Evolutionary conservation across 2,329 filamentous ascomycete genomes (phyloP).

Genomic region (Pseudogymnoascus sp.): DNA sequence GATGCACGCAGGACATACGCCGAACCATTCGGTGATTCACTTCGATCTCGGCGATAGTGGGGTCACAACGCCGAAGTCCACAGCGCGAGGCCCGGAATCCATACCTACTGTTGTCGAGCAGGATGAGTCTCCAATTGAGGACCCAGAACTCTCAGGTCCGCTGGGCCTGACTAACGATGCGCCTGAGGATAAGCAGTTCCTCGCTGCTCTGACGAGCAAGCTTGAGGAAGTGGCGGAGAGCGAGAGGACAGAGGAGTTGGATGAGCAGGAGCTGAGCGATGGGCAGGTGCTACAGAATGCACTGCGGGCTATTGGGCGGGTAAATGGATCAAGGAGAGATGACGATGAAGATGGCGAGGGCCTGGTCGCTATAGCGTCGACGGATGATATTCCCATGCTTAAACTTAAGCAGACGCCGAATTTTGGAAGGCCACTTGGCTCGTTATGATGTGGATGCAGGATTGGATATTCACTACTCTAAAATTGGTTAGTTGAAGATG

Average conservation of each 20-base stretch:
- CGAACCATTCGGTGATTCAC: conserved; percentile 48
- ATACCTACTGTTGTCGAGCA: conserved; percentile 8
- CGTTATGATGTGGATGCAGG: background rate
- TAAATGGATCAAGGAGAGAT: conserved; percentile 4
- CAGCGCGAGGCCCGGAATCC: background rate
- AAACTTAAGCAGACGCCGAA: conserved; percentile 24
- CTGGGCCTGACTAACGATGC: conserved; percentile 50
- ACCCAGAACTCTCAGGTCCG: conserved; percentile 43
- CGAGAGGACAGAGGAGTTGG: background rate
- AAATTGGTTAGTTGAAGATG: background rate
- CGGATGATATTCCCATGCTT: conserved; percentile 22
- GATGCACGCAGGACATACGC: conserved; percentile 58
- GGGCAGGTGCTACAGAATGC: conserved; percentile 21
- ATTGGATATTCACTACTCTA: background rate
- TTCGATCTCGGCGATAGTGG: conserved; percentile 38
- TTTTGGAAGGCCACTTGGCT: conserved; percentile 25
- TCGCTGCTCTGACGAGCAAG: conserved; percentile 43
- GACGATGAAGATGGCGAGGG: conserved; percentile 16
- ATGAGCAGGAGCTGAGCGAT: conserved; percentile 18
- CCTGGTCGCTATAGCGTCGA: conserved; percentile 15
- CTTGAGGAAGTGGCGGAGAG: conserved; percentile 30
- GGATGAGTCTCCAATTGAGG: conserved; percentile 21
- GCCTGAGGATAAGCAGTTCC: conserved; percentile 49
- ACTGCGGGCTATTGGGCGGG: conserved; percentile 13
- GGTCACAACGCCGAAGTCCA: conserved; percentile 22